These are phyloP conservation scores for Metschnikowia hibisci DNA, from an alignment of 805 yeast genomes.

Conservation along the genomic window DNA sequence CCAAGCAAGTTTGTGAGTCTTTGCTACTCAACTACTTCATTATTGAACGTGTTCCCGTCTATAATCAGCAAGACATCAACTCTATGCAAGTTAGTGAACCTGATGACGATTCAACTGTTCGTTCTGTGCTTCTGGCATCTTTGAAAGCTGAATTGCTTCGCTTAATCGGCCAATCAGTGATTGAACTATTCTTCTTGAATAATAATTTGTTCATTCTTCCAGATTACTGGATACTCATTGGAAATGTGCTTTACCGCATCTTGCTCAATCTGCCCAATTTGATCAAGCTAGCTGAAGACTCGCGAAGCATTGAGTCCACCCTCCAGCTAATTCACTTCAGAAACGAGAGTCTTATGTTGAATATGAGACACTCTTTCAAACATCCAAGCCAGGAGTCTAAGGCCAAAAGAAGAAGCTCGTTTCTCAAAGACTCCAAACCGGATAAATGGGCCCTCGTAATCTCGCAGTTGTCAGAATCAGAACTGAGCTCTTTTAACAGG, in stretches of 20 bases:
- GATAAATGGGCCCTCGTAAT: constrained; percentile 2
- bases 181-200: constrained; percentile 44
- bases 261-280: constrained; percentile 18
- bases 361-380: constrained; percentile 25
- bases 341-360: constrained; percentile 67
- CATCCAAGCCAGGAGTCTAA: constrained; percentile 1
- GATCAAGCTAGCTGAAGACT: constrained; percentile 20
- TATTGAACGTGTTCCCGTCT: constrained; percentile 30
- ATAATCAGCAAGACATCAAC: constrained; percentile 6
- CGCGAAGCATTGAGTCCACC: constrained; percentile 39
- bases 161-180: constrained; percentile 28
- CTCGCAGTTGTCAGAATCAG: constrained; percentile 3
- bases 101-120: background rate
- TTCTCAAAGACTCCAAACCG: constrained; percentile 5
- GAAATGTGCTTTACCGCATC: constrained; percentile 44
- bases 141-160: constrained; percentile 27
- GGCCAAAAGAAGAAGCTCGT: constrained; percentile 7
- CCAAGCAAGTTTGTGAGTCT: constrained; percentile 63
- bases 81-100: background rate
- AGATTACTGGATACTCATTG: constrained; percentile 54
- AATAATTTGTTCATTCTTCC: constrained; percentile 64
- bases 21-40: constrained; percentile 48
- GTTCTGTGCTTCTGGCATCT: constrained; percentile 12
- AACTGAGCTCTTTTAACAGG: constrained; percentile 17
- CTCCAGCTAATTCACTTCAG: constrained; percentile 60